These are phyloP conservation scores for Vigna nakashimae DNA, from an alignment of 306 rosid genomes.

Conservation along the genomic window DNA sequence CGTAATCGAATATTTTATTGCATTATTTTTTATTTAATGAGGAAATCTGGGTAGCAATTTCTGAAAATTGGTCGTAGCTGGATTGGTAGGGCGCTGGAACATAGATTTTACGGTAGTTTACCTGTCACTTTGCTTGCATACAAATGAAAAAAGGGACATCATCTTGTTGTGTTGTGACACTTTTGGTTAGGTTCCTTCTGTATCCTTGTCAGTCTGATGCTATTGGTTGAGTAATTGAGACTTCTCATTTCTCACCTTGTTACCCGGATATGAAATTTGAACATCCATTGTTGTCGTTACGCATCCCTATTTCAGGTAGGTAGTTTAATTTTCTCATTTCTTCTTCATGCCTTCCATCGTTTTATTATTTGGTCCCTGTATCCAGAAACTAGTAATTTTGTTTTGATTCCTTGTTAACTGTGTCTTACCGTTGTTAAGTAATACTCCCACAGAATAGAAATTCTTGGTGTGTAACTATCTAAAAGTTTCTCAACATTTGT, in stretches of 20 bases:
- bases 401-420: too few species aligned
- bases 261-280: not conserved
- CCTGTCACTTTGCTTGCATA: slow-evolving; percentile 4
- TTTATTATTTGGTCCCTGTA: not conserved
- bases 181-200: slow-evolving; percentile 2
- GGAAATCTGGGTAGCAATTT: too few species aligned
- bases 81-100: slow-evolving; percentile 4
- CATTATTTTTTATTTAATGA: too few species aligned
- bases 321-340: not conserved
- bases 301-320: slow-evolving; percentile 12
- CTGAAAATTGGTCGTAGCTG: not conserved
- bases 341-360: not conserved
- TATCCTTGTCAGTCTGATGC: not conserved
- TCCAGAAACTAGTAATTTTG: not conserved
- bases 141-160: slow-evolving; percentile 15
- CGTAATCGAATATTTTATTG: not conserved
- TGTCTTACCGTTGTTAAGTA: too few species aligned
- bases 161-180: not conserved
- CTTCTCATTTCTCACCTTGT: not conserved
- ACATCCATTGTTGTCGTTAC: not conserved
- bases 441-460: not conserved
- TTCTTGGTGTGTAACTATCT: not conserved
- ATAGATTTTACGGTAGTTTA: slow-evolving; percentile 9
- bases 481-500: not conserved
- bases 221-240: not conserved